These are phyloP conservation scores for Thielaviopsis euricoi DNA, from an alignment of 2,329 filamentous ascomycete species.

Conservation along the genomic window DNA sequence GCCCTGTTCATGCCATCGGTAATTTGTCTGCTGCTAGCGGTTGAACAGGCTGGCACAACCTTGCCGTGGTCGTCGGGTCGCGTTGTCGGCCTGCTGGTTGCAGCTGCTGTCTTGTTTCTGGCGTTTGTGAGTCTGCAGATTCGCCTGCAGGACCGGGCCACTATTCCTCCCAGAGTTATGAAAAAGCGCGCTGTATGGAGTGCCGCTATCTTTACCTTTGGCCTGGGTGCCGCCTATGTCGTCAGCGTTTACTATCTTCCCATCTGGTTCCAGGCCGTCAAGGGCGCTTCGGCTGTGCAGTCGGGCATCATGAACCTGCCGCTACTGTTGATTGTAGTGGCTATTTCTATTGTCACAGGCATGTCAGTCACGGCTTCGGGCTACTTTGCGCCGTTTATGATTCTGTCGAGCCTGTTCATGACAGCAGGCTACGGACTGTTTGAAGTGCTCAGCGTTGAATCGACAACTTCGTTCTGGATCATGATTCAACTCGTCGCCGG, in stretches of 20 bases:
- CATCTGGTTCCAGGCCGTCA: slow-evolving; percentile 24
- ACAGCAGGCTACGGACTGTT: slow-evolving; percentile 22
- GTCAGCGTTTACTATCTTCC: slow-evolving; percentile 20
- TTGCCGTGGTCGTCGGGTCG: slow-evolving; percentile 14
- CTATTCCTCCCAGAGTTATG: slow-evolving; percentile 26
- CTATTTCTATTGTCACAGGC: slow-evolving; percentile 19
- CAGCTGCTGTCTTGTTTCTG: slow-evolving; percentile 19
- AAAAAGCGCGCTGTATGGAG: slow-evolving; percentile 24
- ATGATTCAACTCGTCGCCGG: slow-evolving; percentile 16
- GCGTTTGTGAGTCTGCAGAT: slow-evolving; percentile 24
- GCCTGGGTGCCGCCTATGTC: slow-evolving; percentile 20
- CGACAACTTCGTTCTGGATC: slow-evolving; percentile 12
- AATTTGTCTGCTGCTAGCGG: slow-evolving; percentile 24
- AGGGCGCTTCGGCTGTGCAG: slow-evolving; percentile 20
- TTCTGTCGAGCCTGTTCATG: slow-evolving; percentile 17
- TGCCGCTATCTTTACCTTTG: slow-evolving; percentile 21
- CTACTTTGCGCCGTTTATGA: slow-evolving; percentile 25
- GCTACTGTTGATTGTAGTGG: slow-evolving; percentile 20
- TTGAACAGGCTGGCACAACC: slow-evolving; percentile 23
- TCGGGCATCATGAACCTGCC: slow-evolving; percentile 23
- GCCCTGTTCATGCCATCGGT: slow-evolving; percentile 13
- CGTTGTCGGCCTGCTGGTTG: slow-evolving; percentile 18
- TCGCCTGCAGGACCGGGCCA: slow-evolving; percentile 24
- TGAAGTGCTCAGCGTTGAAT: slow-evolving; percentile 20
- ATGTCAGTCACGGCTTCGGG: slow-evolving; percentile 20